Evolutionary conservation across 352 stramenopile species (phyloP), one percentile per base, ranked within the genome.

Genomic region (Globisporangium orthogonon): DNA sequence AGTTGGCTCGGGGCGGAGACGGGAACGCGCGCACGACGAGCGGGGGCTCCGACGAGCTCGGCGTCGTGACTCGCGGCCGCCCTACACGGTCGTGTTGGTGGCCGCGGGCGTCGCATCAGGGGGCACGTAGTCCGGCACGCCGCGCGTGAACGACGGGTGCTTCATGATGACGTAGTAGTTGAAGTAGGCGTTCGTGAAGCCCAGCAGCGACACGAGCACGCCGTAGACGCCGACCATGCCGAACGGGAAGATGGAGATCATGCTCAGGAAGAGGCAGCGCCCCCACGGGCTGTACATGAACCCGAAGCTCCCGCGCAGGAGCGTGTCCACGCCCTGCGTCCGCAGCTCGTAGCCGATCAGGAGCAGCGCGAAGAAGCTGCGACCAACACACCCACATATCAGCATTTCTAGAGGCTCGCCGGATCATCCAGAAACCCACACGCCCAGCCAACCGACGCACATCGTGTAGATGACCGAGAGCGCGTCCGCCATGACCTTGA

Each of bases 121-220:
- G 14, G 84, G 84, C 29, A 83, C 79, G 63, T 94, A 94, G 62
- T 94, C 82, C 40, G 84, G 84, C 31, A 94, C 67, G 7, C 84
- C 84, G 29, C 84, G 83, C 46, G 84, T 90, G 70, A 94, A 94
- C 6, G 82, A 92, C 47, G 84, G 84, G 51, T 55, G 48, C 73
- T 91, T 92, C 65, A 73, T 92, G 73, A 94, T 94, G 60, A 92
- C 84, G 64, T 86, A 94, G 68, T 86, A 94, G 70, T 94, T 95
- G 61, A 95, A 93, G 70, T 92, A 92, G n/a, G 82, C 83, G 59
- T 95, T 93, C 48, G 74, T 58, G 50, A 94, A 95, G 30, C 83
- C 86, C 40, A 67, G 41, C 29, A 95, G 66, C 55, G 83, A 88
- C 58, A 92, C 76, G 11, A 94, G 65, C 52, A 91, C 69, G 47